phyloP scores from a whole-genome alignment of 441 rosid genomes.

The Gossypium lobatum region DNA sequence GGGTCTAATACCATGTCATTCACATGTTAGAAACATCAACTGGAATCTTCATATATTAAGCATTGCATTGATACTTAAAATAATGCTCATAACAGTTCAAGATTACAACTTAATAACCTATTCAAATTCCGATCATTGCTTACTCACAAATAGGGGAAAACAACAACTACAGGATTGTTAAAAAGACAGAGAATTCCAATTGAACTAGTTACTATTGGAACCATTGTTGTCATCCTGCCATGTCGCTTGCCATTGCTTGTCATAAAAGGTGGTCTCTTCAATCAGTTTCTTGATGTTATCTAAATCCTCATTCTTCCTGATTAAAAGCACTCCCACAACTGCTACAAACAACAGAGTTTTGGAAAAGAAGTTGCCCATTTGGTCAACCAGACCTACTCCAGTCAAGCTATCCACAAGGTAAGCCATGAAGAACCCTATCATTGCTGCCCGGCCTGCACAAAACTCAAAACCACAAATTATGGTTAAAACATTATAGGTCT shows the following conservation, averaged over 20 bases:
- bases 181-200: neutral
- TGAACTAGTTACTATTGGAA: conserved; percentile 21
- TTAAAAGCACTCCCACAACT: conserved; percentile 67
- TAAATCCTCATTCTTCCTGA: conserved; percentile 83
- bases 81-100: neutral
- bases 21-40: neutral
- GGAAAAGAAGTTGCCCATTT: conserved; percentile 93
- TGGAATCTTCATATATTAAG: neutral
- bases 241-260: conserved; percentile 96
- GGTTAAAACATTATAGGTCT: neutral
- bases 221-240: conserved; percentile 60
- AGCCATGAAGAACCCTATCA: conserved; percentile 97
- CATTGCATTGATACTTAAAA: neutral
- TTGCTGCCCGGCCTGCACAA: conserved; percentile 84
- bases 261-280: conserved; percentile 82
- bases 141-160: neutral
- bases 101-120: neutral
- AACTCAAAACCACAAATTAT: neutral
- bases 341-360: conserved; percentile 81
- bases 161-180: neutral
- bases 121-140: too few relatives aligned
- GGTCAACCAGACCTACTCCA: conserved; percentile 89
- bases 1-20: neutral
- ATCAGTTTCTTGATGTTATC: conserved; percentile 61
- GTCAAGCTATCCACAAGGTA: conserved; percentile 90